Base-by-base conservation (phyloP, 805 yeast genomes). In the Saturnispora diversa region DNA sequence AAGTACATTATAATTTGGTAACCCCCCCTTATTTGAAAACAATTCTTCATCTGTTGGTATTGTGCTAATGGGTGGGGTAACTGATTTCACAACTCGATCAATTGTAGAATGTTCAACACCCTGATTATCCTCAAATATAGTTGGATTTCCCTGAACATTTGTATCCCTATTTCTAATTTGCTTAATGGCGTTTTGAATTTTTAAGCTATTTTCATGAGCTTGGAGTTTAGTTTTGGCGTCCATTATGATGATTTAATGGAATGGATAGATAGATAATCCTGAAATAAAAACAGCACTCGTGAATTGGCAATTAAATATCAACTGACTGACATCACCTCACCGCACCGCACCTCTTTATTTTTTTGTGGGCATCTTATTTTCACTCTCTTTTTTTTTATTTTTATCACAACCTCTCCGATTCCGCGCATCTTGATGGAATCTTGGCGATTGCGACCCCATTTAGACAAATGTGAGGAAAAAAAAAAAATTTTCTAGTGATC, bases 1-100 rank as follows among this genome's bases (percentile, higher is more conserved):
- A 42, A 92, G 60, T 51, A 84, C 83, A 31, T 64, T 75, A 50
- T 77, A 72, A 54, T 86, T 75, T 9, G 97, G 97, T 44, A 75
- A 62, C 2, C 85, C 87, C 40, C 70, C 68, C 3, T 64, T 59
- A 30, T 58, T 57, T n/a, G 52, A 46, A 51, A 86, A 90, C 13
- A 90, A 65, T 55, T 84, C 77, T 4, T 63, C 70, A 55, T 88
- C 85, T 0, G 70, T 58, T 0, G 96, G 96, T 13, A 65, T 65
- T 34, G 62, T 60, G 7, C 75, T 60, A 1, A 83, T 82, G 0
- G 95, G 87, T 2, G 87, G 77, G 0, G 70, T 65, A 4, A 87
- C 88, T 3, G 64, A 39, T 25, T 63, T 58, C 13, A 77, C 72
- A 5, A 70, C 73, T 36, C 90, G 63, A 20, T 77, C 82, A 3